Evolutionary conservation across 805 yeast species (phyloP), one percentile per base, ranked within the genome.

Genomic region (Metschnikowia corniflorae): DNA sequence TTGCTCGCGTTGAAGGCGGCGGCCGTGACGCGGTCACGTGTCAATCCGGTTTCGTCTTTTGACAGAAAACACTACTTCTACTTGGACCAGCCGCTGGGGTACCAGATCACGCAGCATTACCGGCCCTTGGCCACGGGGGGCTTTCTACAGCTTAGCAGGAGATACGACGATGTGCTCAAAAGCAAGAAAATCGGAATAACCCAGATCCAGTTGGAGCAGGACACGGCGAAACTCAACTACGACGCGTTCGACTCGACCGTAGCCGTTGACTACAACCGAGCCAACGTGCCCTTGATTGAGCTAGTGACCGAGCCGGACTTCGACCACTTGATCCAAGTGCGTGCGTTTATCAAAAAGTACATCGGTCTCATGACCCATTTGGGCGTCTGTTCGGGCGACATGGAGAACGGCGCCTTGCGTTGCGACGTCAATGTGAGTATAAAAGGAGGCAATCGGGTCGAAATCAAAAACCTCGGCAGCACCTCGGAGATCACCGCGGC

Each of bases 41-140:
- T 93, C 12, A 75, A 75, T 40, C 46, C 59, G 0, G 45, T 53
- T 6, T 83, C 91, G 1, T 67, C 80, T 1, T 93, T 93, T 58
- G 98, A 93, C 54, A 69, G 98, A 47, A 93, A 93, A 59, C 98
- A 93, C 57, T 93, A 93, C 58, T 88, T 93, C 59, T 93, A 93
- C 58, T 91, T 89, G 1, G 98, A 93, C 58, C 97, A 93, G 57
- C 98, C 98, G 0, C 61, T 84, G 35, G 98, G 98, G 1, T 93
- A 88, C 60, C 98, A 93, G 57, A 83, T 93, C 33, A 93, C 98
- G 0, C 98, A 93, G 60, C 85, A 78, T 53, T 86, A 75, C 55
- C 71, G 71, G 23, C 97, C 97, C 1, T 66, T 86, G 31, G 93
- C 96, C 2, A 65, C 58, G 21, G 70, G 76, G 32, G 98, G 98